A percentile compares a stretch with the other conserved stretches of the same genome.
These are phyloP conservation scores for Blastomyces emzantsi DNA, from an alignment of 2,329 filamentous ascomycete genomes.

Conservation along the genomic window DNA sequence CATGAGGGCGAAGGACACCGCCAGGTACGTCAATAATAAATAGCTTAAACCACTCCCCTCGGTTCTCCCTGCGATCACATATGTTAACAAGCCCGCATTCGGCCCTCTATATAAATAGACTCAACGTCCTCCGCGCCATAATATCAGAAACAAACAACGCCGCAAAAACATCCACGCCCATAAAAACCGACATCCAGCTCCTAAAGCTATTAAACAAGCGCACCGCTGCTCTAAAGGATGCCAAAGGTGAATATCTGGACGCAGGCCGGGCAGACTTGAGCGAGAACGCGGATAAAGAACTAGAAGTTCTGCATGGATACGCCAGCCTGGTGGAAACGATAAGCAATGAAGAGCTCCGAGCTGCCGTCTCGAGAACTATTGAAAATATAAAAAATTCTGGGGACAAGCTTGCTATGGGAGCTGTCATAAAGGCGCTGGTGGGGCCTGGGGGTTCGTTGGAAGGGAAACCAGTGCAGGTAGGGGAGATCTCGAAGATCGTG, in stretches of 20 bases:
- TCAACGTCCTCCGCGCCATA: slow-evolving; percentile 41
- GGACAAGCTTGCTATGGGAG: slow-evolving; percentile 30
- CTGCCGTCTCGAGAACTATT: slow-evolving; percentile 30
- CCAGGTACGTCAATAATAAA: slow-evolving; percentile 30
- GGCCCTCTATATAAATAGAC: slow-evolving; percentile 21
- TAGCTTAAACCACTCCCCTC: slow-evolving; percentile 1
- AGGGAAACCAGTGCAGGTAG: slow-evolving; percentile 37
- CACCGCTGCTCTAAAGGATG: slow-evolving; percentile 29
- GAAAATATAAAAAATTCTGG: slow-evolving; percentile 28
- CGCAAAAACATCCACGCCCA: slow-evolving; percentile 38
- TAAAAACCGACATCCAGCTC: slow-evolving; percentile 40
- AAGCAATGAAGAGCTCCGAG: slow-evolving; percentile 32
- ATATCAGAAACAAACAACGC: slow-evolving; percentile 44
- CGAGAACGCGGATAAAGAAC: slow-evolving; percentile 38
- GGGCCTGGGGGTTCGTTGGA: slow-evolving; percentile 34
- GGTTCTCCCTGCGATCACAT: slow-evolving; percentile 5
- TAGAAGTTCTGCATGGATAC: slow-evolving; percentile 39
- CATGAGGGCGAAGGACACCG: slow-evolving; percentile 42
- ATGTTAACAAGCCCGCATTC: not conserved
- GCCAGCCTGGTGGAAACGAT: slow-evolving; percentile 36
- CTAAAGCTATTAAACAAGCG: slow-evolving; percentile 41
- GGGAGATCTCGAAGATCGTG: slow-evolving; percentile 34
- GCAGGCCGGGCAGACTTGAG: slow-evolving; percentile 38
- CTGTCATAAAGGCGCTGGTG: slow-evolving; percentile 37
- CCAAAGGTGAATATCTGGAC: slow-evolving; percentile 34